Percentiles rank a stretch among this genome's conserved stretches.
These are phyloP conservation scores for Mentha longifolia DNA, from an alignment of 257 asterid genomes.

Conservation along the genomic window DNA sequence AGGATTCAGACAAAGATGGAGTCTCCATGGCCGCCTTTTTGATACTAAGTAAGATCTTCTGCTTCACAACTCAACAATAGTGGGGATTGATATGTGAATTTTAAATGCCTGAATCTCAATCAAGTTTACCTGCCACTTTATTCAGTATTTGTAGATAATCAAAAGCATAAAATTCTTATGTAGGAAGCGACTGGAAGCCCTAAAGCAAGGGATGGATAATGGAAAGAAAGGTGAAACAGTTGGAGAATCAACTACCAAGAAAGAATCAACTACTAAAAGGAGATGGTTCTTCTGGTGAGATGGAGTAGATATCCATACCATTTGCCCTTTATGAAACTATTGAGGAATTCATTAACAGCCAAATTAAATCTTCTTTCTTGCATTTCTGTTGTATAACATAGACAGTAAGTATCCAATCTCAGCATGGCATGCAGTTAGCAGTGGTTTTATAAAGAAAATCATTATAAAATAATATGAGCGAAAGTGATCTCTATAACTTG, in stretches of 20 bases:
- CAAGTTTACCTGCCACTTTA: not conserved
- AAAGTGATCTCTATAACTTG: not conserved
- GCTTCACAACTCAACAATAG: slow-evolving; percentile 11
- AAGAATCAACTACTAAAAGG: slow-evolving; percentile 46
- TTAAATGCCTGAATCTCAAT: not conserved
- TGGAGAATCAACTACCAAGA: slow-evolving; percentile 23
- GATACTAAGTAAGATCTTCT: slow-evolving; percentile 69
- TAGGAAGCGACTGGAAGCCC: slow-evolving; percentile 75
- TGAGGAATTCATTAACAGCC: slow-evolving; percentile 5
- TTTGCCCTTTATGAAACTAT: slow-evolving; percentile 1
- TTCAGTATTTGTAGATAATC: not conserved
- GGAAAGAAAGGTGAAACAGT: slow-evolving; percentile 53
- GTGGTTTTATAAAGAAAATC: not conserved
- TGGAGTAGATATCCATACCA: slow-evolving; percentile 1
- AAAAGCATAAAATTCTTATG: not conserved
- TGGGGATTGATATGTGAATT: slow-evolving; percentile 4
- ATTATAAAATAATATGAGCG: not conserved
- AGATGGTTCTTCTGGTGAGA: slow-evolving; percentile 79
- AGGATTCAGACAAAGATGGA: slow-evolving; percentile 94
- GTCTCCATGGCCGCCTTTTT: slow-evolving; percentile 81
- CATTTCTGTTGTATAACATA: slow-evolving; percentile 3
- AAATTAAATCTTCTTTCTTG: not conserved
- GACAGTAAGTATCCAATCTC: slow-evolving; percentile 6
- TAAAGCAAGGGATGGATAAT: slow-evolving; percentile 78
- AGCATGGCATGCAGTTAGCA: not conserved